Evolutionary conservation across 2,329 filamentous ascomycete species (phyloP), one percentile per base, ranked within the genome.

Genomic region (Colletotrichum euphorbiae): DNA sequence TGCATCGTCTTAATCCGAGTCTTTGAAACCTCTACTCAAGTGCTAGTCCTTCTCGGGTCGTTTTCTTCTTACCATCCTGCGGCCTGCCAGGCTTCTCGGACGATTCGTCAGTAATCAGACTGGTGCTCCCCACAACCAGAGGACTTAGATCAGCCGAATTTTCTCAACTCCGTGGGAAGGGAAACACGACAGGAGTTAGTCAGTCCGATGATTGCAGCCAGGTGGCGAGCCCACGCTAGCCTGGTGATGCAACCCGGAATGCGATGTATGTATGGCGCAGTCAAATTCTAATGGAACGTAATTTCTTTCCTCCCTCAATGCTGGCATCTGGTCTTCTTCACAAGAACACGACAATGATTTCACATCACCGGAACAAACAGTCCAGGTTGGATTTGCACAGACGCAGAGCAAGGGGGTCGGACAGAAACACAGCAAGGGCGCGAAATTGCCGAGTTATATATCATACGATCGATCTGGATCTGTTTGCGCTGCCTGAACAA

Each of bases 401-500:
- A 28, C 48, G 17, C 3, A 36, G n/a, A 15, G 15, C 48, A 19
- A 19, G 31, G 2, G 21, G n/a, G 3, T 31, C 0, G 31, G 17
- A 51, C 2, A 8, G 13, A n/a, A 17, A n/a, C n/a, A n/a, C n/a
- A 31, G 24, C 48, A 33, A 31, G 48, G 48, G 48, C 4, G 4
- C n/a, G 31, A 54, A 54, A 54, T 54, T 31, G 28, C 9, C n/a
- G 9, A 19, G 11, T 21, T 21, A 54, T 11, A 15, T 11, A 40
- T 40, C 19, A 17, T 11, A 54, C 33, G n/a, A 54, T 21, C n/a
- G 19, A 38, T 21, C 33, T 3, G 11, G 13, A 5, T 19, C 19
- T 33, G 15, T n/a, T 54, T 28, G 51, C n/a, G 24, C 21, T 54
- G 31, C 51, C 21, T 54, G 31, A 54, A 54, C 51, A n/a, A 40